Evolutionary conservation across 129 eudicot species (phyloP).

Genomic region (Chrysanthemum lavandulifolium): DNA sequence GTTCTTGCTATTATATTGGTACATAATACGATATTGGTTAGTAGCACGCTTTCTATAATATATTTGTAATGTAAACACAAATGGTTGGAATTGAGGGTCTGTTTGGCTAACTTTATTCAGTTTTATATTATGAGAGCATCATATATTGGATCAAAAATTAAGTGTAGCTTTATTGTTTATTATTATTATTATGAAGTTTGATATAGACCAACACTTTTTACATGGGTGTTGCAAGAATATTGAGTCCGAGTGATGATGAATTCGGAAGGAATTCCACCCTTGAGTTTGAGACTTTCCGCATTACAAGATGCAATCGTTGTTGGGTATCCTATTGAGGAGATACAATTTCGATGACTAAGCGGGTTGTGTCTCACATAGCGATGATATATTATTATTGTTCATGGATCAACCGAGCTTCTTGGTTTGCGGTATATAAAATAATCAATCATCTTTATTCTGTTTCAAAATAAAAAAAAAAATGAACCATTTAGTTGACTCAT

Average conservation of each 20-base stretch:
- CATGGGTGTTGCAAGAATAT: constrained; percentile 39
- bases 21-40: constrained; percentile 53
- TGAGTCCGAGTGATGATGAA: constrained; percentile 54
- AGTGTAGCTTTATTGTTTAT: neutral
- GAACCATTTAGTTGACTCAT: neutral
- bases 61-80: too few species aligned
- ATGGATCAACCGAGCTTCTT: constrained; percentile 67
- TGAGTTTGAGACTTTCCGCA: constrained; percentile 61
- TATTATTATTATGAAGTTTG: neutral
- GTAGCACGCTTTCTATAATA: neutral
- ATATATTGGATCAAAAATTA: neutral
- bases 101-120: too few species aligned
- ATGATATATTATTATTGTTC: constrained; percentile 50
- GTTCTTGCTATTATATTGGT: constrained; percentile 41
- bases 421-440: constrained; percentile 41
- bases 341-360: constrained; percentile 58
- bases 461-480: neutral
- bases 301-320: constrained; percentile 68
- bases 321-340: constrained; percentile 64
- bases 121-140: neutral
- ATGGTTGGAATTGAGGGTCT: too few species aligned
- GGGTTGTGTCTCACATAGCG: constrained; percentile 69
- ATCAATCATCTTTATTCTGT: neutral
- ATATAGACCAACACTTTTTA: neutral
- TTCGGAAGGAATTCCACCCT: constrained; percentile 55